Conservation (phyloP, 2,329 filamentous ascomycete species). For the Amesomyces nigricolor region DNA sequence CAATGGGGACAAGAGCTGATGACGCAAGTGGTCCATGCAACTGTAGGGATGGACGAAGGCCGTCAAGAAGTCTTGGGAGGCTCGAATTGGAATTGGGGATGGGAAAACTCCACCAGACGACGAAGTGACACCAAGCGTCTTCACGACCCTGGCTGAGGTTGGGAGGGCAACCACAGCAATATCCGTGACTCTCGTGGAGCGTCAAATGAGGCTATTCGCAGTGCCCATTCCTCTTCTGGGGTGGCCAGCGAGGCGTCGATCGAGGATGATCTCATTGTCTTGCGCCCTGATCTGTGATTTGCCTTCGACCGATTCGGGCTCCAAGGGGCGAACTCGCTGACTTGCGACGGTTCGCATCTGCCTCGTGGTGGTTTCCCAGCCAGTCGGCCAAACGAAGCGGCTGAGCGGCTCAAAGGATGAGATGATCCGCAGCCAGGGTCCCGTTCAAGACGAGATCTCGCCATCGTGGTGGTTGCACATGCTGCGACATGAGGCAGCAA, state of each 20-base stretch:
- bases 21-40: slow-evolving; percentile 20
- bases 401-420: slow-evolving; percentile 11
- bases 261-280: slow-evolving; percentile 14
- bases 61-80: not conserved
- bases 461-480: not conserved
- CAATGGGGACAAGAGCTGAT: slow-evolving; percentile 8
- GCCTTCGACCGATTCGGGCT: not conserved
- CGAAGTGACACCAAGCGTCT: too few species aligned
- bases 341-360: slow-evolving; percentile 13
- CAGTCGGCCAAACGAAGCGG: slow-evolving; percentile 15
- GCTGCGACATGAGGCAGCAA: not conserved
- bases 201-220: slow-evolving; percentile 14
- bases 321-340: slow-evolving; percentile 8
- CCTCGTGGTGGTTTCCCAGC: slow-evolving; percentile 17
- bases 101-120: too few species aligned
- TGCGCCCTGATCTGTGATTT: not conserved
- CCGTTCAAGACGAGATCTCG: not conserved
- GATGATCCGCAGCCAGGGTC: slow-evolving; percentile 3
- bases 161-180: not conserved
- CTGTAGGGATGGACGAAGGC: not conserved
- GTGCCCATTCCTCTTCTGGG: not conserved
- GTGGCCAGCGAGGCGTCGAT: not conserved
- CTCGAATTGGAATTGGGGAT: too few species aligned
- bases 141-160: too few species aligned
- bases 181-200: not conserved